Evolutionary conservation across 1,284 basidiomycete genomes (phyloP).

Genomic region (Leccinum griseonigrum): DNA sequence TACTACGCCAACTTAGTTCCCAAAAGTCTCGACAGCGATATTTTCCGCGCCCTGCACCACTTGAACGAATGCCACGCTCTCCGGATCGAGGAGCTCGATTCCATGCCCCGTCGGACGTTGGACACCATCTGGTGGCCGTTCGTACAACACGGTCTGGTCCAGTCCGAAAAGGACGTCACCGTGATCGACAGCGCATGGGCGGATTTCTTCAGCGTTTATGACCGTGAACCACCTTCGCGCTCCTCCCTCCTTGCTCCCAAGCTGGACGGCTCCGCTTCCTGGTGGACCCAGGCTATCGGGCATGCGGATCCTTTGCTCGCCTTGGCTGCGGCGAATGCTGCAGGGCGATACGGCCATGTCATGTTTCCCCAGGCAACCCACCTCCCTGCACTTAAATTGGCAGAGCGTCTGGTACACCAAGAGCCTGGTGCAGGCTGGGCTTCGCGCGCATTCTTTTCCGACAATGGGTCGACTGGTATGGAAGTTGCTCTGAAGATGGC

Average conservation of each 20-base stretch:
- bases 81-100: conserved; percentile 68
- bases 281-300: conserved; percentile 97
- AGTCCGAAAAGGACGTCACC: conserved; percentile 71
- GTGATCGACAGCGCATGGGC: conserved; percentile 90
- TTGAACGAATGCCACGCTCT: conserved; percentile 64
- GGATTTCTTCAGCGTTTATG: conserved; percentile 81
- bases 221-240: conserved; percentile 21
- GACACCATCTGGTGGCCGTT: conserved; percentile 97
- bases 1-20: conserved; percentile 66
- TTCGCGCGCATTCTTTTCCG: conserved; percentile 86
- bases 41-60: conserved; percentile 54
- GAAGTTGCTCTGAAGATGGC: conserved; percentile 98
- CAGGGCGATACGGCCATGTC: conserved; percentile 95
- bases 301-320: conserved; percentile 80
- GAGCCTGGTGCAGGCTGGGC: conserved; percentile 91
- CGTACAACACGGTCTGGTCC: conserved; percentile 83
- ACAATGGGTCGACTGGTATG: conserved; percentile 95
- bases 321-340: conserved; percentile 84
- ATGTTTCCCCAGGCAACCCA: conserved; percentile 92
- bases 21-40: conserved; percentile 34
- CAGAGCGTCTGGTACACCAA: conserved; percentile 64
- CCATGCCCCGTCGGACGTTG: conserved; percentile 78
- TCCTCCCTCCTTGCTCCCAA: conserved; percentile 65
- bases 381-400: conserved; percentile 78
- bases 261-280: conserved; percentile 92